Base-by-base conservation (phyloP, 176 grass and related monocot species). In the Leersia perrieri region DNA sequence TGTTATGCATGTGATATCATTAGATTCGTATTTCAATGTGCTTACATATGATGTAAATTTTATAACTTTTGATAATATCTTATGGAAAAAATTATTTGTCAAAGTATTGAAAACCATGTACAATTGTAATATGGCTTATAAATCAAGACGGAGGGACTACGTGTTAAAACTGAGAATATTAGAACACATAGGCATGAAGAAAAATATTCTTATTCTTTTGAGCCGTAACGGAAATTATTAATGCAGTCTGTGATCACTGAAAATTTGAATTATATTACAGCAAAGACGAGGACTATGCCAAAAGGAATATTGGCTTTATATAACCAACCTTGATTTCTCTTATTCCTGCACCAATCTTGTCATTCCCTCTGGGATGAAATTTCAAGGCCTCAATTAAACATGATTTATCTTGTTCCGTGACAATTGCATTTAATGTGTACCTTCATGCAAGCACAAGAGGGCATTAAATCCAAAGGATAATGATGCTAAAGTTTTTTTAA, bases 381-480 rank as follows among this genome's bases (percentile, higher is more conserved):
- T 80, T 78, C 45, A 98, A 47, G 66, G 92, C 92, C 78, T 93
- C 88, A 11, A 91, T 85, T 41, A 95, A 63, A 28, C 20, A 66
- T 72, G 74, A 66, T 76, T 85, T 94, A 81, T 95, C 92, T 78
- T 69, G 16, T 68, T 91, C 88, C 60, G 7, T 76, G 44, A 97
- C 79, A 82, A 14, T 63, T 67, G 70, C 74, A 77, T 77, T 73
- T 45, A 92, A 73, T 33, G 82, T 76, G 80, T 94, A 94, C 89
- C 94, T 97, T 89, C 66, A 88, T 61, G 53, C 35, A 89, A 55
- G 20, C 69, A 80, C 63, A 63, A 69, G 61, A 69, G 55, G 14
- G 73, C 51, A 86, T 78, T 34, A 36, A 31, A 82, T 32, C 77
- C 14, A 75, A 64, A 72, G 47, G 34, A 82, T 42, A 85, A 80